Percentiles rank a stretch among this genome's conserved stretches.
These are phyloP conservation scores for Penicillium sp. DNA, from an alignment of 2,329 filamentous ascomycete species.

Conservation along the genomic window DNA sequence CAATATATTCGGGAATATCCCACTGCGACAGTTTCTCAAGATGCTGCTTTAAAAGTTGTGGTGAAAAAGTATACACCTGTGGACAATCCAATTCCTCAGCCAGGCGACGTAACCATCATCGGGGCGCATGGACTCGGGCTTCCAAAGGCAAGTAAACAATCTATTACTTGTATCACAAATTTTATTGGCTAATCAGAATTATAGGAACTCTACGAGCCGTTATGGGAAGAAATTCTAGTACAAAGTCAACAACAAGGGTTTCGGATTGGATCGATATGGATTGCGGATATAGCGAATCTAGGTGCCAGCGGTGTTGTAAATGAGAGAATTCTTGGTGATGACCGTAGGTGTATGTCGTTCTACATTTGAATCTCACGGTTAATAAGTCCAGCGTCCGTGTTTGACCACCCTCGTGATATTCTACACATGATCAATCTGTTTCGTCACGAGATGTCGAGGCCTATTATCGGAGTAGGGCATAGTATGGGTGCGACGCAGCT, in stretches of 20 bases:
- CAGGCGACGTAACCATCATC: constrained; percentile 8
- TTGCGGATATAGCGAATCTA: constrained; percentile 1
- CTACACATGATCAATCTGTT: constrained; percentile 5
- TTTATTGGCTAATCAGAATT: too few relatives aligned
- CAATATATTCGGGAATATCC: constrained; percentile 11
- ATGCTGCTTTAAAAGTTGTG: not conserved
- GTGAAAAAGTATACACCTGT: constrained; percentile 6
- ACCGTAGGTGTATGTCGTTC: not conserved
- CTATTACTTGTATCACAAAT: not conserved
- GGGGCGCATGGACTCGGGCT: constrained; percentile 9
- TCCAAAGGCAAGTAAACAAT: constrained; percentile 2
- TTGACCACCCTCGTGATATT: constrained; percentile 5
- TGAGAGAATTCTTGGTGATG: constrained; percentile 1
- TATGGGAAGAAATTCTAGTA: constrained; percentile 3
- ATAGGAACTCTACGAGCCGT: constrained; percentile 5
- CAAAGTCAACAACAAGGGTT: not conserved
- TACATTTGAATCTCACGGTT: not conserved
- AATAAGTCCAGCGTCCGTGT: constrained; percentile 54
- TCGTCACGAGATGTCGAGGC: constrained; percentile 1
- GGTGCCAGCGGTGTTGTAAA: constrained; percentile 4
- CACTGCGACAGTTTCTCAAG: not conserved
- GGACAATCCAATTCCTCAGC: constrained; percentile 5
- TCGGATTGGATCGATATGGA: constrained; percentile 1
- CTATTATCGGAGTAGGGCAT: constrained; percentile 12
- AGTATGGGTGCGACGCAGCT: constrained; percentile 36